Evolutionary conservation across 129 eudicot species (phyloP).

Genomic region (Logfia minima): DNA sequence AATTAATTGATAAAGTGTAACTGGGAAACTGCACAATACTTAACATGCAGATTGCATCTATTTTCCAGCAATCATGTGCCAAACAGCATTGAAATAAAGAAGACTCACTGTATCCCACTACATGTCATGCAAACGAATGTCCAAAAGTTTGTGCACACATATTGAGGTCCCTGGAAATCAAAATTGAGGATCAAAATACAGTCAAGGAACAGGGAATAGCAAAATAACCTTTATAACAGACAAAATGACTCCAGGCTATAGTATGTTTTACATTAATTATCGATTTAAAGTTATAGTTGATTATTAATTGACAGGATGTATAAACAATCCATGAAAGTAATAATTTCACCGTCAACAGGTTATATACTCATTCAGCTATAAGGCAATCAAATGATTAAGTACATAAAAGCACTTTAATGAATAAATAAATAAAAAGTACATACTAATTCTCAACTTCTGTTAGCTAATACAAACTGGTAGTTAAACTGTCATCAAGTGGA

Average conservation of each 20-base stretch:
- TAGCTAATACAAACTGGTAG: constrained; percentile 9
- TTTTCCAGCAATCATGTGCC: constrained; percentile 20
- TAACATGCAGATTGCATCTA: not conserved
- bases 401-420: not conserved
- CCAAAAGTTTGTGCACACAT: constrained; percentile 93
- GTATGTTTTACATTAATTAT: not conserved
- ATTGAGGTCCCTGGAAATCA: constrained; percentile 86
- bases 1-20: not conserved
- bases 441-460: not conserved
- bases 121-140: constrained; percentile 87
- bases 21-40: not conserved
- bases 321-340: not conserved
- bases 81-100: not conserved
- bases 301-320: not conserved
- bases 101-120: constrained; percentile 93
- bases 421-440: not conserved
- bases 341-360: not conserved
- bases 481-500: constrained; percentile 15
- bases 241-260: constrained; percentile 11
- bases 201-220: constrained; percentile 7
- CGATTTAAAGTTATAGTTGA: constrained; percentile 4
- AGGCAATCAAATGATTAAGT: not conserved
- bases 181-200: not conserved
- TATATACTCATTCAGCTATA: not conserved
- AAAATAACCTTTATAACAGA: not conserved